Evolutionary conservation across 148 eudicot genomes (phyloP), one percentile per base, ranked within the genome.

Genomic region (Vaccinium darrowii): DNA sequence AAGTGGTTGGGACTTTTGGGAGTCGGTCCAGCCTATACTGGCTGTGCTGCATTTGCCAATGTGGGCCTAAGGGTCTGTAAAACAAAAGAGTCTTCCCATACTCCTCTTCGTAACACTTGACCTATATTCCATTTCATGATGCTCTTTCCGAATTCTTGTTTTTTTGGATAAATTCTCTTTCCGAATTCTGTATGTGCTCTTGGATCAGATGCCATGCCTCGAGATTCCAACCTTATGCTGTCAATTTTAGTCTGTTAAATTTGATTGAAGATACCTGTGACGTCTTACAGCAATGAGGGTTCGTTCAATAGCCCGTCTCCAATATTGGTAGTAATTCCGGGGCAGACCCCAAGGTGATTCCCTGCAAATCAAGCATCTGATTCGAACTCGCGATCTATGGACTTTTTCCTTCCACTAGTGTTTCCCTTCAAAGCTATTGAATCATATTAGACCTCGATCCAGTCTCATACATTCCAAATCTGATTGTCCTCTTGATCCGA

Each of bases 171-270:
- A 33, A 33, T 33, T 33, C 36, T 76, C n/a, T 76, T 76, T 27
- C 43, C 56, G 60, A 78, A 53, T 11, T 77, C 57, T 52, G 63
- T 53, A 25, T 58, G 7, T 14, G 62, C 81, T 12, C 14, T 39
- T n/a, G 60, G 36, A 53, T 78, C 63, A 52, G 62, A 78, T 78
- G 33, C 81, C 62, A 78, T 78, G 12, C 39, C 81, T 15, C 33
- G 25, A 39, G 30, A 19, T 78, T 78, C 57, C 13, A 33, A 53
- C 63, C 47, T 54, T 5, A 78, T 6, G 57, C 23, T 52, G 79
- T 52, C 5, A 52, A 25, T 78, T 52, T 23, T 3, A 78, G 16
- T 11, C 15, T 60, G 19, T 6, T 60, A 19, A 76, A n/a, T 51
- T 78, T 78, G 33, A 39, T 50, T 52, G 36, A 52, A 52, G 80